Percentiles rank a stretch among this genome's conserved stretches.
Evolutionary conservation across 108 stramenopile genomes (phyloP).

Genomic region (Heterococcus sp.): DNA sequence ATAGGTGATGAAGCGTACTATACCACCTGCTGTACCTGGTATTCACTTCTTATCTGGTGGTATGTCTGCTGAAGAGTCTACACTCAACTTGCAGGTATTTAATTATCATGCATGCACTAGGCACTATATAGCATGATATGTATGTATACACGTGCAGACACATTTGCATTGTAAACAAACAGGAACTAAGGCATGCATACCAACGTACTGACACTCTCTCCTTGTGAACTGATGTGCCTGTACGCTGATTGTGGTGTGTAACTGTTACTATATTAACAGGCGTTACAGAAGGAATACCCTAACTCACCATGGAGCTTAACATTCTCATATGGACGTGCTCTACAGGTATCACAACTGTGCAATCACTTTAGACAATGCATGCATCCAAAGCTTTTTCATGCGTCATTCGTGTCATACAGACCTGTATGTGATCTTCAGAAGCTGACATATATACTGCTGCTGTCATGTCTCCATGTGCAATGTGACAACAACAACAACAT

Average conservation of each 20-base stretch:
- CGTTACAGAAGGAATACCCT: slow-evolving; percentile 66
- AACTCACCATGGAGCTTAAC: slow-evolving; percentile 59
- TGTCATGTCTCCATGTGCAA: too few species aligned
- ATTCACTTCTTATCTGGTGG: slow-evolving; percentile 79
- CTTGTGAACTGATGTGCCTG: neutral
- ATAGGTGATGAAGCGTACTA: slow-evolving; percentile 68
- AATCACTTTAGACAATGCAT: too few species aligned
- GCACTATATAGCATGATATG: neutral
- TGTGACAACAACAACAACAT: too few species aligned
- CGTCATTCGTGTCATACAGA: too few species aligned
- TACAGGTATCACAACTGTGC: slow-evolving; percentile 66
- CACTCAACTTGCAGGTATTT: slow-evolving; percentile 68
- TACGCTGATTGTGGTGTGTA: neutral
- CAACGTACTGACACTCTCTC: too few species aligned
- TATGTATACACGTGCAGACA: neutral
- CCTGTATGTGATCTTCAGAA: too few species aligned
- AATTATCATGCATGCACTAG: slow-evolving; percentile 63
- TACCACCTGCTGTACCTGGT: slow-evolving; percentile 77
- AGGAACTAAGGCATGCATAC: too few species aligned
- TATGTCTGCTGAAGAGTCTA: slow-evolving; percentile 70
- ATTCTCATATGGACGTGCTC: slow-evolving; percentile 75
- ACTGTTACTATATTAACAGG: slow-evolving; percentile 8
- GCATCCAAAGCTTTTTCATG: too few species aligned
- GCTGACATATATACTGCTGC: too few species aligned
- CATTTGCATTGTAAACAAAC: neutral